Conservation (phyloP, 2,329 filamentous ascomycete genomes). For the Chaetomium olivaceum region DNA sequence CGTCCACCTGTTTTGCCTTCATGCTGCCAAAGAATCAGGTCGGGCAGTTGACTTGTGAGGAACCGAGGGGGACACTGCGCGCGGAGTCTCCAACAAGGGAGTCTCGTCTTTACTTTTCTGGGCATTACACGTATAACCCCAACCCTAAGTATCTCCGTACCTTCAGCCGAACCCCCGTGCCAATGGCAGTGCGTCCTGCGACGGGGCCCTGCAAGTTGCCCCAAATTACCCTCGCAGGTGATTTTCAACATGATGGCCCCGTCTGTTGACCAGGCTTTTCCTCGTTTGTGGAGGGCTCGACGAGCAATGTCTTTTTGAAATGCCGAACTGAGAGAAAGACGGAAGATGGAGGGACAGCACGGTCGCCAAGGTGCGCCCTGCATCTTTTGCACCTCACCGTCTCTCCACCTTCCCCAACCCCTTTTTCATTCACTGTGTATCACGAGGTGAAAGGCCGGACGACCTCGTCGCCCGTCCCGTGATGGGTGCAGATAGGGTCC, state of each 20-base stretch:
- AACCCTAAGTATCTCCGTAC: conserved; percentile 32
- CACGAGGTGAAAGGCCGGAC: not conserved
- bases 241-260: conserved; percentile 21
- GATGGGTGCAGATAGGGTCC: not conserved
- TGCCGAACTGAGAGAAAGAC: conserved; percentile 11
- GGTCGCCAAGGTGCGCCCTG: not conserved
- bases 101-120: conserved; percentile 33
- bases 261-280: conserved; percentile 14
- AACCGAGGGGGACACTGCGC: conserved; percentile 34
- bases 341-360: not conserved
- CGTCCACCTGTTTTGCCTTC: conserved; percentile 37
- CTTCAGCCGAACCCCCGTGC: conserved; percentile 19
- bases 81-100: conserved; percentile 35
- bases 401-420: not conserved
- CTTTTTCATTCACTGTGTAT: not conserved
- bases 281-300: conserved; percentile 15
- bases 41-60: conserved; percentile 35
- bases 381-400: not conserved
- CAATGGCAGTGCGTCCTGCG: conserved; percentile 21
- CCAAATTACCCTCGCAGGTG: conserved; percentile 25
- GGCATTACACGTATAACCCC: conserved; percentile 24
- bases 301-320: not conserved
- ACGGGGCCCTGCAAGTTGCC: conserved; percentile 18
- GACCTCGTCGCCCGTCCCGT: not conserved
- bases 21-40: conserved; percentile 36